A percentile compares a stretch with the other conserved stretches of the same genome.
These are phyloP conservation scores for Chondrus crispus DNA, from an alignment of 23 red algal genomes.

Conservation along the genomic window DNA sequence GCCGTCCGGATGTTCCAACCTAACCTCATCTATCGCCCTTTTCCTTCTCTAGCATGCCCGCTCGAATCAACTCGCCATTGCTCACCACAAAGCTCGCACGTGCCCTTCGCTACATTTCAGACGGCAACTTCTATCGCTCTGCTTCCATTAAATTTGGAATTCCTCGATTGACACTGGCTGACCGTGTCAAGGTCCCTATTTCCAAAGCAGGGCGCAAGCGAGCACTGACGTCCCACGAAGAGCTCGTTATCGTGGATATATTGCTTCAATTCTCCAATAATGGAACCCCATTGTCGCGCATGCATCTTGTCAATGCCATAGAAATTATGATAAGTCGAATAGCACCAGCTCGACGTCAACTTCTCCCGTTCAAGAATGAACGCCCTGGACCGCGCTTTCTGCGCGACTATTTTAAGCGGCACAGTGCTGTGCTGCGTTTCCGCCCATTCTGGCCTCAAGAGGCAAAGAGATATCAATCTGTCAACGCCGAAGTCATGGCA, in stretches of 20 bases:
- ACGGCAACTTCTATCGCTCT: no score
- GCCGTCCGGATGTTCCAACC: no score
- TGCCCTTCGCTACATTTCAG: no score
- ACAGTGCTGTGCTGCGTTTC: background rate
- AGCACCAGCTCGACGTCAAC: background rate
- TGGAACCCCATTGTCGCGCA: background rate
- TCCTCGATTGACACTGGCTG: background rate
- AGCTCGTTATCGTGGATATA: background rate
- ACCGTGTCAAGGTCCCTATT: background rate
- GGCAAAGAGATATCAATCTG: background rate
- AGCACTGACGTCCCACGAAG: background rate
- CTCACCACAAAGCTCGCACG: no score
- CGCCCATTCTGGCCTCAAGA: background rate
- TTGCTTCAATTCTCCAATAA: background rate
- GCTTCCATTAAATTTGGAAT: no score
- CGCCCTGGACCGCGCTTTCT: background rate
- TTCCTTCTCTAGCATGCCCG: no score
- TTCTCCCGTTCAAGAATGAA: background rate
- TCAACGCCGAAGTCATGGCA: background rate
- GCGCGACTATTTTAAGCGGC: background rate
- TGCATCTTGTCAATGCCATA: background rate
- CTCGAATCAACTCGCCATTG: no score
- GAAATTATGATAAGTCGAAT: background rate
- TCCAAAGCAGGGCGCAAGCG: background rate
- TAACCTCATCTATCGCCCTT: no score